Evolutionary conservation across 495 filamentous ascomycete genomes (phyloP).

Genomic region (Cenococcum geophilum): DNA sequence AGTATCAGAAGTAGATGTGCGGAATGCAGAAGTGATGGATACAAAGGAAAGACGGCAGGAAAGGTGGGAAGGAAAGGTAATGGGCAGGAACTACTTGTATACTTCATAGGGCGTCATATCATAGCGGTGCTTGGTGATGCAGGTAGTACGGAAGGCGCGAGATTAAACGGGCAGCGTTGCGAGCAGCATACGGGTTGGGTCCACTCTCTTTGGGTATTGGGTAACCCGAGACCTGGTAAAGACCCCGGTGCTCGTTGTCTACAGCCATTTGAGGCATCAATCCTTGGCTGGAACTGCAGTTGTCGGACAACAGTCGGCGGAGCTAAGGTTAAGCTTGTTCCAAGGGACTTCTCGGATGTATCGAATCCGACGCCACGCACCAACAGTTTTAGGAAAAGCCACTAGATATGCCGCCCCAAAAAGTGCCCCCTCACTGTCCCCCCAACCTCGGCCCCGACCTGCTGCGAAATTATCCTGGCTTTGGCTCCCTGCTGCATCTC

Average conservation of each 20-base stretch:
- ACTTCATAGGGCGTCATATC: background rate
- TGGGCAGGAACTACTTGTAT: background rate
- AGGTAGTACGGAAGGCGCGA: background rate
- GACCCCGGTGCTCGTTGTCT: background rate
- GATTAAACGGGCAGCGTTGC: background rate
- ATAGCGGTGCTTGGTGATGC: background rate
- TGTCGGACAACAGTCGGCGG: constrained; percentile 8
- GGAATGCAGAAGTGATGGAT: background rate
- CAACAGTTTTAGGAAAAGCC: constrained; percentile 9
- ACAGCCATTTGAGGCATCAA: constrained; percentile 2
- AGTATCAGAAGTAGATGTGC: background rate
- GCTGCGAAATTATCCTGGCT: no score
- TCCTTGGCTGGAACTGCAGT: constrained; percentile 12
- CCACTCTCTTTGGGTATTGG: background rate
- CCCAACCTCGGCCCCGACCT: no score
- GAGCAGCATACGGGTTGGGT: background rate
- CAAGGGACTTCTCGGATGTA: constrained; percentile 26
- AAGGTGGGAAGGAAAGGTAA: background rate
- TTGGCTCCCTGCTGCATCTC: no score
- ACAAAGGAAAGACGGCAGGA: background rate
- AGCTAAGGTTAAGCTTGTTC: constrained; percentile 28
- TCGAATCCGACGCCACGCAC: constrained; percentile 29
- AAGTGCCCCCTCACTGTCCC: background rate
- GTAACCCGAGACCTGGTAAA: background rate
- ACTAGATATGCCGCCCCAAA: background rate